phyloP scores from a whole-genome alignment of 2,329 filamentous ascomycete genomes.

The Alternaria hordeiaustralica region DNA sequence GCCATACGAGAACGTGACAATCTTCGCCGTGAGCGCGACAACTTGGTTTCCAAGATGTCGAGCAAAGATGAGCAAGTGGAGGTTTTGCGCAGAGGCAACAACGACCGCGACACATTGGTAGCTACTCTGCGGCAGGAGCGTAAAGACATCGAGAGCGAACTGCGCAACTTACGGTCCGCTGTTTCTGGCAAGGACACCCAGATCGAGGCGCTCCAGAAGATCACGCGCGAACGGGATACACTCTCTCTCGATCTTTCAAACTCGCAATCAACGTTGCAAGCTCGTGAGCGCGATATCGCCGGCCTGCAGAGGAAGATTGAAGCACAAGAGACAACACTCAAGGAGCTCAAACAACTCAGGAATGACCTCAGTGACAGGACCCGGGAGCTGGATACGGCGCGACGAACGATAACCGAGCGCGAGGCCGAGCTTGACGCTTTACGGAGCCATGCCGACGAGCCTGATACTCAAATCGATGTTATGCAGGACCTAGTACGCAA shows the following conservation, averaged over 20 bases:
- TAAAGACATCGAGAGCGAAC: slow-evolving; percentile 27
- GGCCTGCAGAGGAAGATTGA: slow-evolving; percentile 42
- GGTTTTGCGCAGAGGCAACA: slow-evolving; percentile 33
- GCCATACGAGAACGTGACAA: slow-evolving; percentile 37
- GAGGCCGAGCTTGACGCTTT: slow-evolving; percentile 47
- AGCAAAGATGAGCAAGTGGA: slow-evolving; percentile 42
- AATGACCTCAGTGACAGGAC: slow-evolving; percentile 40
- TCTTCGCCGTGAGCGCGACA: slow-evolving; percentile 42
- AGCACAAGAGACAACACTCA: slow-evolving; percentile 34
- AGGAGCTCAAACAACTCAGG: slow-evolving; percentile 39
- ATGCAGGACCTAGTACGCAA: slow-evolving; percentile 53
- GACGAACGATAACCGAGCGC: slow-evolving; percentile 45
- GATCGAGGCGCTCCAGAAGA: slow-evolving; percentile 44
- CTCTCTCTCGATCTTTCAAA: slow-evolving; percentile 39
- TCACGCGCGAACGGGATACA: slow-evolving; percentile 43
- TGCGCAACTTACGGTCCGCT: slow-evolving; percentile 33
- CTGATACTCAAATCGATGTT: slow-evolving; percentile 49
- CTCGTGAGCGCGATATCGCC: slow-evolving; percentile 43
- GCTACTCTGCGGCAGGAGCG: slow-evolving; percentile 39
- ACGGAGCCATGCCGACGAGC: slow-evolving; percentile 44
- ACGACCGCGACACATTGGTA: slow-evolving; percentile 39
- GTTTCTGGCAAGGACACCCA: slow-evolving; percentile 42
- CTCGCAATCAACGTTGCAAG: slow-evolving; percentile 36
- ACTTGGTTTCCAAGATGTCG: slow-evolving; percentile 31
- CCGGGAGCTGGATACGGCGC: slow-evolving; percentile 45